These are phyloP conservation scores for Brasenia schreberi DNA, from an alignment of 164 flowering plant genomes.

Conservation along the genomic window DNA sequence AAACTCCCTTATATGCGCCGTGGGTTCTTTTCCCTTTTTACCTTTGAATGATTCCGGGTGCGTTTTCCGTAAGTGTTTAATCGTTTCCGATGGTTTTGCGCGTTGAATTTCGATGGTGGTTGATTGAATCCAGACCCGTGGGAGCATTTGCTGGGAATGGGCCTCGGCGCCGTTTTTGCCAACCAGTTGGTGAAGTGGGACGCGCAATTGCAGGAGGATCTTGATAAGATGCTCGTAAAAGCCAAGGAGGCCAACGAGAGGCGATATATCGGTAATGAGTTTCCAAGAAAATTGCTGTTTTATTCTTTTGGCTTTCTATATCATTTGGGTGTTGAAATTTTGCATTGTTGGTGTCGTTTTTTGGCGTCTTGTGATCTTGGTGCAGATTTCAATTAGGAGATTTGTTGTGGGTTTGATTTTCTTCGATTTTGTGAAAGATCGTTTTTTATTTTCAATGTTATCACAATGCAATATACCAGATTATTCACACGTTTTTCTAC, in stretches of 20 bases:
- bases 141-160: conserved; percentile 93
- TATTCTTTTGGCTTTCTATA: too few relatives aligned
- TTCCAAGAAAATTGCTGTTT: not conserved
- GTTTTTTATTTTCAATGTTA: too few relatives aligned
- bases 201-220: conserved; percentile 67
- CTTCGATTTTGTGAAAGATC: too few relatives aligned
- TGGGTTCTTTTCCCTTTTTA: conserved; percentile 11
- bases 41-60: not conserved
- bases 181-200: conserved; percentile 92
- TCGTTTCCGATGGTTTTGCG: not conserved
- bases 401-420: too few relatives aligned
- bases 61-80: not conserved
- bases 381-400: too few relatives aligned
- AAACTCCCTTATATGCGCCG: conserved; percentile 96
- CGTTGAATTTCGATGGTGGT: not conserved
- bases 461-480: too few relatives aligned
- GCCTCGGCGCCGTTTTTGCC: conserved; percentile 65
- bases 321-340: too few relatives aligned
- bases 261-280: conserved; percentile 55
- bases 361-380: too few relatives aligned
- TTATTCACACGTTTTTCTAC: too few relatives aligned
- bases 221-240: conserved; percentile 78
- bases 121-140: conserved; percentile 61
- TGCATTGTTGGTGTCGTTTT: too few relatives aligned
- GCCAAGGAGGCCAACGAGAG: conserved; percentile 92